These are phyloP conservation scores for Linum usitatissimum DNA, from an alignment of 345 rosid genomes.

Conservation along the genomic window DNA sequence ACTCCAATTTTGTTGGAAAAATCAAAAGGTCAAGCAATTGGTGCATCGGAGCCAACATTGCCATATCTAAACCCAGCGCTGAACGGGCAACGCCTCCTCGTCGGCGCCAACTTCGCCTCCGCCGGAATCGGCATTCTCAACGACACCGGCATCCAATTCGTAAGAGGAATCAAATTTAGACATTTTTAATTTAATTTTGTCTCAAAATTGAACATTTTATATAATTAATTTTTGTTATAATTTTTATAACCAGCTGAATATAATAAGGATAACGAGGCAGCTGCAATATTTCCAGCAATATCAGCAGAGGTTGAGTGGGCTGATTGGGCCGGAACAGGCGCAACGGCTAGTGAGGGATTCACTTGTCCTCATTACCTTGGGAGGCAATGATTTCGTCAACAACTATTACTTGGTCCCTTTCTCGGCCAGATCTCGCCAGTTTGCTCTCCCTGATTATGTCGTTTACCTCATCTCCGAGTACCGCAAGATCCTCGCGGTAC, in stretches of 20 bases:
- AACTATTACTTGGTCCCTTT: slow-evolving; percentile 22
- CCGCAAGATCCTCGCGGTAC: slow-evolving; percentile 18
- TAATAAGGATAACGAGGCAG: slow-evolving; percentile 20
- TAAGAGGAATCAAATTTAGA: slow-evolving; percentile 1
- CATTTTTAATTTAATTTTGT: too few relatives aligned
- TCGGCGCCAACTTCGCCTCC: slow-evolving; percentile 27
- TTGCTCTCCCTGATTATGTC: slow-evolving; percentile 17
- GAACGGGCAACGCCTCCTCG: slow-evolving; percentile 10
- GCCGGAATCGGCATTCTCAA: slow-evolving; percentile 28
- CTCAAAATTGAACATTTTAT: too few relatives aligned
- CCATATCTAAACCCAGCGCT: slow-evolving; percentile 22
- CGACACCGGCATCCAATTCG: slow-evolving; percentile 26
- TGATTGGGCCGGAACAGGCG: slow-evolving; percentile 5
- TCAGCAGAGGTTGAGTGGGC: slow-evolving; percentile 15
- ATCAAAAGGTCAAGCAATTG: slow-evolving; percentile 12
- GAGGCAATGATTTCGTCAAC: slow-evolving; percentile 26
- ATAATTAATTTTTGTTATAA: not conserved
- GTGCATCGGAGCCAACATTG: slow-evolving; percentile 10
- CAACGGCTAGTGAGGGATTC: slow-evolving; percentile 10
- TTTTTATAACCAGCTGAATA: slow-evolving; percentile 10
- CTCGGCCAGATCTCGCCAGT: slow-evolving; percentile 22
- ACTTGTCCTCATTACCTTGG: slow-evolving; percentile 16
- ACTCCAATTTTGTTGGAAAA: not conserved
- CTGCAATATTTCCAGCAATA: slow-evolving; percentile 14
- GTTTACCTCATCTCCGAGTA: slow-evolving; percentile 19